Base-by-base conservation (phyloP, 768 basidiomycete genomes). In the Rickenella mellea region DNA sequence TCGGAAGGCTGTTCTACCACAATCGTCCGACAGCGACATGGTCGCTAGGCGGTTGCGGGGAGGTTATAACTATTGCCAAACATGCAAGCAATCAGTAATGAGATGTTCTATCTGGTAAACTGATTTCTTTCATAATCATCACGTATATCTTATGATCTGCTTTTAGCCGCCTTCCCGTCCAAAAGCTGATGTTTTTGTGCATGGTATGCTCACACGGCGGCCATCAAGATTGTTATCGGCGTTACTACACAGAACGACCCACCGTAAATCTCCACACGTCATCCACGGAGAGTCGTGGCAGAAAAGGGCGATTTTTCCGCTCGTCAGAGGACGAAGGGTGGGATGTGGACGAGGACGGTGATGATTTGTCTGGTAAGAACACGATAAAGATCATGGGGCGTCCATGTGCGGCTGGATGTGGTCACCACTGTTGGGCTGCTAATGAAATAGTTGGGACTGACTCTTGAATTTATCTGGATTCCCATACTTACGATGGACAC, bases 121-220 rank as follows among this genome's bases (percentile, higher is more conserved):
- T 21, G 36, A 32, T 41, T 6, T 26, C 10, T 7, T 20, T 42
- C 25, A 22, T 39, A 27, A 12, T 30, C 21, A 15, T n/a, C 14
- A 49, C 31, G n/a, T 40, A 29, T 42, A 32, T 41, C 39, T 12
- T 27, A 21, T 38, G 26, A 17, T 40, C 8, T 42, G 43, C 45
- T 39, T 17, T 3, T 46, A 89, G 87, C 57, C 88, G 77, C 42
- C 73, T 90, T 22, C 87, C 88, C 3, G 83, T 89, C 12, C 75
- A 73, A 22, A 64, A 73, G 0, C 63, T 87, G 4, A 59, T 85
- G 2, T 82, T 88, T 55, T 78, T 80, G 40, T 90, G 88, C 56
- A 71, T 82, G 1, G 62, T 83, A 1, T 91, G 88, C 55, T 63
- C 72, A 31, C 88, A 91, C 47, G 88, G 88, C 0, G 87, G 87